These are phyloP conservation scores for Chalaropsis thielavioides DNA, from an alignment of 2,329 filamentous ascomycete species.

Conservation along the genomic window DNA sequence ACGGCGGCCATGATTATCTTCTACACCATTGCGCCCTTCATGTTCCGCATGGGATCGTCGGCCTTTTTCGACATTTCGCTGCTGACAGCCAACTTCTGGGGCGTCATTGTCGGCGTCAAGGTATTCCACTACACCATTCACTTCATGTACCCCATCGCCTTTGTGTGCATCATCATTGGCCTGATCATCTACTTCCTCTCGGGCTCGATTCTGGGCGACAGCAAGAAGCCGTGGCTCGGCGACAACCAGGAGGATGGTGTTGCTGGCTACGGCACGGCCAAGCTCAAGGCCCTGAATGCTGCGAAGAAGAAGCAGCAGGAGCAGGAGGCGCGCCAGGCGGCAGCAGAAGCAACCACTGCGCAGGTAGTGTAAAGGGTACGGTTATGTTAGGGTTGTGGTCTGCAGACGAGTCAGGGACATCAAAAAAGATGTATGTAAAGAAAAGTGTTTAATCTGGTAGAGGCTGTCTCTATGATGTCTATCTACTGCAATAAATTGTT, in stretches of 20 bases:
- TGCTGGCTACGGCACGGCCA: conserved; percentile 71
- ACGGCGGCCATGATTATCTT: conserved; percentile 72
- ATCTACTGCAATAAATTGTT: no score
- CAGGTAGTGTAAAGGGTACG: background rate
- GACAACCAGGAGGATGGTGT: conserved; percentile 70
- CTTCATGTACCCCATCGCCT: conserved; percentile 90
- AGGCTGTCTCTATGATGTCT: background rate
- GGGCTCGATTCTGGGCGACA: conserved; percentile 69
- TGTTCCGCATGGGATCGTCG: conserved; percentile 78
- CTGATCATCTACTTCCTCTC: conserved; percentile 78
- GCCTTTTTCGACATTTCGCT: conserved; percentile 96
- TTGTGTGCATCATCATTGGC: conserved; percentile 79
- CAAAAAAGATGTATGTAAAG: background rate
- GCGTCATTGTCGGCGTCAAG: conserved; percentile 76
- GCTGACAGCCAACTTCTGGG: conserved; percentile 94
- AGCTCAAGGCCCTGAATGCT: conserved; percentile 52
- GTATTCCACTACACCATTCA: conserved; percentile 72
- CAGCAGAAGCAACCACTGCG: background rate
- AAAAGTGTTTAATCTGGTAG: background rate
- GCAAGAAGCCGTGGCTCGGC: conserved; percentile 89
- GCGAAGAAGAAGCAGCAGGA: conserved; percentile 24
- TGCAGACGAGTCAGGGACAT: no score
- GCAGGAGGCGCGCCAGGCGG: background rate
- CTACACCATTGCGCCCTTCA: conserved; percentile 72
- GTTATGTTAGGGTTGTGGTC: background rate